Percentiles rank a stretch among this genome's conserved stretches.
Conservation (phyloP, 768 basidiomycete genomes). For the Hypholoma fasciculare region DNA sequence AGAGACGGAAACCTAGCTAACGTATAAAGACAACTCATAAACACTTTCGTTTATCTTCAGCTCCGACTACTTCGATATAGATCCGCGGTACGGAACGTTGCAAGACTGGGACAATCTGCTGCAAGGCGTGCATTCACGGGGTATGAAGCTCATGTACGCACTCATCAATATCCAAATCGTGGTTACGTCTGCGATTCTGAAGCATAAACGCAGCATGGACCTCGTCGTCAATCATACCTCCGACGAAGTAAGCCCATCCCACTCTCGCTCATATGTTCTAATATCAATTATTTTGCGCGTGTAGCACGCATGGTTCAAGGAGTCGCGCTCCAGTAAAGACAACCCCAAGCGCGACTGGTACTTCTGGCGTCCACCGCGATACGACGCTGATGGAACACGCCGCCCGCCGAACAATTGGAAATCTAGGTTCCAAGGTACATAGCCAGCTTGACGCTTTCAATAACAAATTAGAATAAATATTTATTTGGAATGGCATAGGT, state of each 20-base stretch:
- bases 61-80: conserved; percentile 64
- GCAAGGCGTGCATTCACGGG: conserved; percentile 54
- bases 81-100: conserved; percentile 65
- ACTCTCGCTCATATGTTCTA: background rate
- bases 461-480: background rate
- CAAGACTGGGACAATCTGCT: conserved; percentile 59
- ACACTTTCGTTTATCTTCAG: conserved; percentile 26
- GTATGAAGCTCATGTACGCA: conserved; percentile 70
- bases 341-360: conserved; percentile 76
- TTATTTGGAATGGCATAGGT: conserved; percentile 31
- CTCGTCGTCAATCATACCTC: conserved; percentile 78
- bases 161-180: background rate
- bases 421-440: conserved; percentile 59
- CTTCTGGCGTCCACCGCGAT: conserved; percentile 65
- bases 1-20: too few species aligned
- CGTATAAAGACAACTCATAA: background rate
- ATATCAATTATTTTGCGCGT: background rate
- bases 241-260: conserved; percentile 43
- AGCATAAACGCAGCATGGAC: conserved; percentile 54
- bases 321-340: conserved; percentile 49
- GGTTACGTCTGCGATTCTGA: background rate
- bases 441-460: too few species aligned
- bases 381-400: conserved; percentile 50
- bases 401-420: conserved; percentile 76
- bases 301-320: conserved; percentile 72